Conservation (phyloP, 495 filamentous ascomycete genomes). For the Podospora pseudocomata region DNA sequence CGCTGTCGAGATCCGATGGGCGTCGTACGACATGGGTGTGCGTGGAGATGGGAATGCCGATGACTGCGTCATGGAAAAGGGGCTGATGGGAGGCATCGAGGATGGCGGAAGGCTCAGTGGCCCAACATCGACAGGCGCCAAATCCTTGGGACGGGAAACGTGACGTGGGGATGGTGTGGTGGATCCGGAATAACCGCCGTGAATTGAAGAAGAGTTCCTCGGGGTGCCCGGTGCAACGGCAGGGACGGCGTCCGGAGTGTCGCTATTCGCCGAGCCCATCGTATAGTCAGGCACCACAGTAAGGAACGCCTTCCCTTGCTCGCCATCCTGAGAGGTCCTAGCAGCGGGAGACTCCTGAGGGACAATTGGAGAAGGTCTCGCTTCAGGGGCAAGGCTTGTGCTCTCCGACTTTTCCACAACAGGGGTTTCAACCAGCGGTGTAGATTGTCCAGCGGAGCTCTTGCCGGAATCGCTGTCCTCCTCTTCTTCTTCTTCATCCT, state of each 20-base stretch:
- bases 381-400: background rate
- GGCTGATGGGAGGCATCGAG: conserved; percentile 51
- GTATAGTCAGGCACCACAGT: background rate
- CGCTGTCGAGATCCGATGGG: conserved; percentile 66
- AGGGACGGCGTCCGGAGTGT: background rate
- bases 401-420: conserved; percentile 17
- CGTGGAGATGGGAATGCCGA: conserved; percentile 56
- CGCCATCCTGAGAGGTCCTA: background rate
- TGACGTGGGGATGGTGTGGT: conserved; percentile 56
- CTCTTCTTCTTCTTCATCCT: conserved; percentile 93
- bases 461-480: conserved; percentile 32
- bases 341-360: background rate
- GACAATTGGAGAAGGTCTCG: background rate
- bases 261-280: background rate
- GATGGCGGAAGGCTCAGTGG: conserved; percentile 41
- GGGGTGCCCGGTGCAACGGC: conserved; percentile 23
- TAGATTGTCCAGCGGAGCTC: conserved; percentile 29
- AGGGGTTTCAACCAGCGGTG: conserved; percentile 24
- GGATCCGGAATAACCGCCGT: conserved; percentile 42
- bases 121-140: conserved; percentile 50
- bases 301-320: background rate
- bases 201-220: background rate
- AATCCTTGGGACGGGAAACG: conserved; percentile 51
- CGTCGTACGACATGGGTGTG: conserved; percentile 63
- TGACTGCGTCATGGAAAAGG: conserved; percentile 48